Evolutionary conservation across 202 grass and related monocot species (phyloP).

Genomic region (Zizania palustris): DNA sequence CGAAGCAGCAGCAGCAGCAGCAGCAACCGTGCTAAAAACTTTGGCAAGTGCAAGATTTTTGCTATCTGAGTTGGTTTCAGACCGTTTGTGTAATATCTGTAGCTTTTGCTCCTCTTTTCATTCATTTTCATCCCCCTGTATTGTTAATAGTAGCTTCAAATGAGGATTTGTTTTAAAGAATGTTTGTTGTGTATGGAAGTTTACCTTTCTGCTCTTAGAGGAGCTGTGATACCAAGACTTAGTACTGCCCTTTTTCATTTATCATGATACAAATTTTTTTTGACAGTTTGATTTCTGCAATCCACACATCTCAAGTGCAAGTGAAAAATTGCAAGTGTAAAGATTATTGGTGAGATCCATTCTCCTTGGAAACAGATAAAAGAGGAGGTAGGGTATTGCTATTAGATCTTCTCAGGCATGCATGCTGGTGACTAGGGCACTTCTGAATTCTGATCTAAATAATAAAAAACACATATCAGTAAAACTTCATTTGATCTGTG

Average conservation of each 20-base stretch:
- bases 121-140: slow-evolving; percentile 26
- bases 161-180: slow-evolving; percentile 26
- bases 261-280: neutral
- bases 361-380: neutral
- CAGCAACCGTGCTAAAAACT: slow-evolving; percentile 20
- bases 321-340: neutral
- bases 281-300: neutral
- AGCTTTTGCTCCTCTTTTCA: neutral
- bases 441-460: neutral
- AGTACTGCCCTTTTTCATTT: neutral
- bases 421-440: neutral
- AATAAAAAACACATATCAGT: neutral
- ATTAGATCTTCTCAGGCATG: neutral
- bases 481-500: neutral
- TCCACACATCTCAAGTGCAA: neutral
- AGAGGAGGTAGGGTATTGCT: neutral
- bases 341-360: neutral
- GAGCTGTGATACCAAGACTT: neutral
- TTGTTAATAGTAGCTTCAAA: slow-evolving; percentile 8
- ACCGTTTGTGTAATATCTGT: slow-evolving; percentile 31
- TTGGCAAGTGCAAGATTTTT: neutral
- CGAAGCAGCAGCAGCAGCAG: slow-evolving; percentile 35
- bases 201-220: neutral
- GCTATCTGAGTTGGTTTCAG: neutral
- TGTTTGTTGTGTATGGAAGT: neutral